phyloP scores from a whole-genome alignment of 2,329 filamentous ascomycete genomes.

The Polytolypa hystricis region DNA sequence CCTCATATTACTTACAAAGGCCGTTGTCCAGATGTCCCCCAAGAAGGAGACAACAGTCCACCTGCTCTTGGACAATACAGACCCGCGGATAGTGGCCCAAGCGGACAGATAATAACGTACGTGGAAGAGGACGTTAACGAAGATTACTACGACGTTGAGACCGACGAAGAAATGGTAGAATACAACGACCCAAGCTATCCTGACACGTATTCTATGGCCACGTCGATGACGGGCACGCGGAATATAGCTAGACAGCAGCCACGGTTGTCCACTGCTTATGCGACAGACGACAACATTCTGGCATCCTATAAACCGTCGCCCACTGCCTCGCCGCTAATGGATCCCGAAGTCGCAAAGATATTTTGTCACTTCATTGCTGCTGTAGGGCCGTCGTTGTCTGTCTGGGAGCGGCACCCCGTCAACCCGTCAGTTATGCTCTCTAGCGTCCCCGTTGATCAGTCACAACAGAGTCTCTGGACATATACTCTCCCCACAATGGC shows the following conservation, averaged over 20 bases:
- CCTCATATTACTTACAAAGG: not conserved
- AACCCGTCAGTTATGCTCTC: slow-evolving; percentile 59
- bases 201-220: not conserved
- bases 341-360: slow-evolving; percentile 66
- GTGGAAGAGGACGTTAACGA: slow-evolving; percentile 47
- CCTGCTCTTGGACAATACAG: not conserved
- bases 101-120: not conserved
- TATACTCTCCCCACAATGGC: slow-evolving; percentile 76
- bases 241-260: slow-evolving; percentile 37
- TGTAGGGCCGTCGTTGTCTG: slow-evolving; percentile 72
- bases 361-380: slow-evolving; percentile 90
- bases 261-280: slow-evolving; percentile 38
- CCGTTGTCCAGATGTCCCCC: not conserved
- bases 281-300: slow-evolving; percentile 41
- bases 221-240: slow-evolving; percentile 29
- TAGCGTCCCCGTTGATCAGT: slow-evolving; percentile 48
- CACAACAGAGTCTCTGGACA: slow-evolving; percentile 50
- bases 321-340: slow-evolving; percentile 61
- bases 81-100: not conserved
- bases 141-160: slow-evolving; percentile 51
- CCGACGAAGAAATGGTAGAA: slow-evolving; percentile 46
- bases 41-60: not conserved
- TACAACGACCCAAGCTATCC: slow-evolving; percentile 28
- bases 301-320: slow-evolving; percentile 57
- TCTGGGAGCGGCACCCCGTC: slow-evolving; percentile 72